Base-by-base conservation (phyloP, 352 stramenopile species). In the Phytophthora syringae region DNA sequence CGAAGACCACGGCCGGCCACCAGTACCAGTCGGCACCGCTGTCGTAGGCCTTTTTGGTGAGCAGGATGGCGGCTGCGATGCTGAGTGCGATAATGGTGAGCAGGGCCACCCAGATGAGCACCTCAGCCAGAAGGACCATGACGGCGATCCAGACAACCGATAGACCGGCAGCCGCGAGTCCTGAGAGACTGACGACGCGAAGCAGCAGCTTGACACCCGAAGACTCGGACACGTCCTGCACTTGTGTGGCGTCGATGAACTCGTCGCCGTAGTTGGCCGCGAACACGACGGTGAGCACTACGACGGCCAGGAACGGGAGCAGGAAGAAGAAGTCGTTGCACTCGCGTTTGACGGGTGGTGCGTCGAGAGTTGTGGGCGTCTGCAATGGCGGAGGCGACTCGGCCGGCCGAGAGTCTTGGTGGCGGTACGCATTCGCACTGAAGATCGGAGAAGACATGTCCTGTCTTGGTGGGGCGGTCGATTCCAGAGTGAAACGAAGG, bases 321-420 rank as follows among this genome's bases (percentile, higher is more conserved):
- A 89, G 55, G 51, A 93, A 92, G 60, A 93, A 76, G 16, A 95
- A 62, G 67, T 92, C 84, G 66, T 92, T 87, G 82, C 84, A 92
- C 50, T 82, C 72, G 65, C 79, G 78, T 59, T 79, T 70, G 9
- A 59, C 52, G 7, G 56, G 30, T 36, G 52, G 52, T 11, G 37
- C 43, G 16, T 54, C 52, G 40, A 40, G 39, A 34, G 58, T 48
- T 74, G 32, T 25, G 52, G 16, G n/a, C n/a, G n/a, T n/a, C n/a
- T n/a, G n/a, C 32, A 44, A 16, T 45, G 34, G 43, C 27, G 60
- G 44, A 13, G 57, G 51, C 24, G 53, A 66, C n/a, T 68, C 52
- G 22, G 24, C 30, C 27, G 40, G 54, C 2, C 36, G 5, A 0
- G 70, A 73, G 0, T 22, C 32, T 32, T 77, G 68, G 27, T 70